These are phyloP conservation scores for Mycosarcoma mackinlayi DNA, from an alignment of 1,284 basidiomycete species.

Conservation along the genomic window DNA sequence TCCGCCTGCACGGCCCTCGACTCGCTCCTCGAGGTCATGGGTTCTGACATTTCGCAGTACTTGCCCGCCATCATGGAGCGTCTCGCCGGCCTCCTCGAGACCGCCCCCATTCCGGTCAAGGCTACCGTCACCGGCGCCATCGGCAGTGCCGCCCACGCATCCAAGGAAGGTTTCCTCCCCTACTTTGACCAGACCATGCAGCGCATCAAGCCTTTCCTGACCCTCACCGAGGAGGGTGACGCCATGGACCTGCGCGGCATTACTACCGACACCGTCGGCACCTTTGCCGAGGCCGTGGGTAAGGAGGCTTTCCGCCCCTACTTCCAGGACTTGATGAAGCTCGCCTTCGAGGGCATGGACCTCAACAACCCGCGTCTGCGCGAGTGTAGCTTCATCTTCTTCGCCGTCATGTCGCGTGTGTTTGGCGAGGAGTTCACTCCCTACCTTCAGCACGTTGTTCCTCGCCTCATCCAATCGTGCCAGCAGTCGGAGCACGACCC, in stretches of 20 bases:
- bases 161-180: constrained; percentile 88
- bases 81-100: constrained; percentile 86
- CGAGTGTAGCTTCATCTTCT: constrained; percentile 98
- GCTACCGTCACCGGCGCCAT: constrained; percentile 97
- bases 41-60: constrained; percentile 89
- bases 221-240: constrained; percentile 82
- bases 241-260: constrained; percentile 91
- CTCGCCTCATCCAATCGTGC: constrained; percentile 85
- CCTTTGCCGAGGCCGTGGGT: constrained; percentile 96
- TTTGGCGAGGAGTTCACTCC: constrained; percentile 93
- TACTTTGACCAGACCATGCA: constrained; percentile 96
- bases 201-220: constrained; percentile 85
- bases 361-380: constrained; percentile 85
- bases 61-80: constrained; percentile 95
- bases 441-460: constrained; percentile 87
- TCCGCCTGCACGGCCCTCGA: constrained; percentile 96
- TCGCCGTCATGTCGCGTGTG: constrained; percentile 95
- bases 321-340: constrained; percentile 94
- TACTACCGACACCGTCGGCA: constrained; percentile 97
- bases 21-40: constrained; percentile 93
- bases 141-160: constrained; percentile 97
- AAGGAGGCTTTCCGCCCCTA: constrained; percentile 93
- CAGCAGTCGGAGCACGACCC: constrained; percentile 76
- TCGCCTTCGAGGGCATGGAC: constrained; percentile 89
- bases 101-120: constrained; percentile 86